Base-by-base conservation (phyloP, 441 rosid species). In the Erodium moschatum region DNA sequence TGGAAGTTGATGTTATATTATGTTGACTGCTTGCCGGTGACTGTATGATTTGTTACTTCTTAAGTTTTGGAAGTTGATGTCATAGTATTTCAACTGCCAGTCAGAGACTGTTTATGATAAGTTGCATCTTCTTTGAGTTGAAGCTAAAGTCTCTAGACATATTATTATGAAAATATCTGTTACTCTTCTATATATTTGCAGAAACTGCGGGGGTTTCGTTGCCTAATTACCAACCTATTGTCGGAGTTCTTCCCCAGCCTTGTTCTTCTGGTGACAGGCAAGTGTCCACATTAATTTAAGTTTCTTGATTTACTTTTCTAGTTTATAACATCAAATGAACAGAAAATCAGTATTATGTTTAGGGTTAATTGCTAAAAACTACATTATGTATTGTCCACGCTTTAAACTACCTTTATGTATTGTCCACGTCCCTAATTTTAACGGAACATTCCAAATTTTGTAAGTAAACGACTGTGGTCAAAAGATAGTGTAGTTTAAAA, bases 191-290 rank as follows among this genome's bases (percentile, higher is more conserved):
- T 75, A 54, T 71, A 61, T 76, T 68, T 38, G n/a, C 88, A 88
- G 94, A 82, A 74, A 77, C 70, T 61, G 74, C 80, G 54, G 89
- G 82, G 40, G 72, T 80, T 78, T 71, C 83, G 42, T 72, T 80
- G 74, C 74, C 76, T 70, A 78, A 79, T 70, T 79, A 72, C 27
- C 85, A 81, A 67, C 83, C 85, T 54, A 69, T 88, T 64, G 88
- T 82, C 67, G 89, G 89, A 75, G 72, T 88, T 79, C 86, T 88
- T 72, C 86, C 89, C 11, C 91, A 85, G 69, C 88, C 89, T 20
- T 70, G 72, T 70, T 80, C 84, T 69, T 76, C 76, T 0, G 85
- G 84, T 73, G 81, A 81, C 81, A 86, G 91, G 94, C 78, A 76
- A 76, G 73, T 48, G 24, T 15, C 24, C 60, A 18, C 10, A 11